Conservation (phyloP, 1,139 yeast species). For the Hemisphaericaspora subhashii region DNA sequence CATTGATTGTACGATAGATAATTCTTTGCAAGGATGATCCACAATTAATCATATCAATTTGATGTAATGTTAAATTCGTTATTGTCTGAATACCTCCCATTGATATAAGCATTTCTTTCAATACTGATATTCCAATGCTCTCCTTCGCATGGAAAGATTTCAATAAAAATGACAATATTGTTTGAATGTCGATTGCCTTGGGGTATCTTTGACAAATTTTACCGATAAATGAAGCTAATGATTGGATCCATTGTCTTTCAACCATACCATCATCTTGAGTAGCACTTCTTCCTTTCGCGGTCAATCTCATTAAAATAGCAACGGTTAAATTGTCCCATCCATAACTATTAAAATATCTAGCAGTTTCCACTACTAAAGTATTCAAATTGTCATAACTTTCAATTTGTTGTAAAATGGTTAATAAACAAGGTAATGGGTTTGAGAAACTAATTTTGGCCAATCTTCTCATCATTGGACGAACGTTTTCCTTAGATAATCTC, state of each 20-base stretch:
- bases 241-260: constrained; percentile 84
- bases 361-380: constrained; percentile 75
- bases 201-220: constrained; percentile 57
- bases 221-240: constrained; percentile 67
- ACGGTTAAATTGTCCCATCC: constrained; percentile 87
- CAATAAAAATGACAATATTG: constrained; percentile 59
- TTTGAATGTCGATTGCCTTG: constrained; percentile 48
- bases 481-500: constrained; percentile 84
- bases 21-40: constrained; percentile 57
- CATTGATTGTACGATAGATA: constrained; percentile 67
- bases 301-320: constrained; percentile 70
- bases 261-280: constrained; percentile 79
- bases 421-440: constrained; percentile 79
- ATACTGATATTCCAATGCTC: constrained; percentile 62
- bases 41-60: constrained; percentile 67
- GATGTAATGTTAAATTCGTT: constrained; percentile 62
- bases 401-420: constrained; percentile 65
- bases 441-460: constrained; percentile 75
- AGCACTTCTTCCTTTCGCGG: constrained; percentile 62
- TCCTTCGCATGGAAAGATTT: constrained; percentile 67
- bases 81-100: constrained; percentile 84
- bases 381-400: constrained; percentile 92
- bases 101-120: constrained; percentile 65
- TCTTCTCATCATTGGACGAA: constrained; percentile 72
- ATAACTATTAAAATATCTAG: constrained; percentile 71